Base-by-base conservation (phyloP, 2,329 filamentous ascomycete species). In the Talaromyces piceae region DNA sequence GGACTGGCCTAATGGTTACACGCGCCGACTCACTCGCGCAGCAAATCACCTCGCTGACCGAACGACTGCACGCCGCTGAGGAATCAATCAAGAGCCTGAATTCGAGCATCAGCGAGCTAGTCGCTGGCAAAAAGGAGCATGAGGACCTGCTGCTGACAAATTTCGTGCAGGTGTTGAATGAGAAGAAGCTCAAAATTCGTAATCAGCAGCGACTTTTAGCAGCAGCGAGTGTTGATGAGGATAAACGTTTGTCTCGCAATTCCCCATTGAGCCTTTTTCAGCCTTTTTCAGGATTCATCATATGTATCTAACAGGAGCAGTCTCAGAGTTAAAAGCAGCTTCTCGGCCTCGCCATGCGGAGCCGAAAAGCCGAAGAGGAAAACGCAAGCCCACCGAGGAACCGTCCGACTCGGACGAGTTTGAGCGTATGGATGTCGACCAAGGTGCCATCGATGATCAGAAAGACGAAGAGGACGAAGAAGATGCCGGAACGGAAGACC, bases 101-200 rank as follows among this genome's bases (percentile, higher is more conserved):
- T 51, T 63, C 69, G 23, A 78, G 83, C 58, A 69, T 84, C 7
- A 71, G 81, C 27, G 77, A 81, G 47, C 71, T 84, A n/a, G 71
- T 80, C 54, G 67, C 70, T 52, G 74, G 76, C 1, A 84, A 83
- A 58, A 67, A 68, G 54, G 73, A 77, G 47, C 75, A 83, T 53
- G 80, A 84, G 56, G 70, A 75, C 16, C 73, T 76, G 43, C 65
- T 84, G 56, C 63, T 84, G n/a, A 69, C 72, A 50, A 81, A 81
- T 59, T 83, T 82, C 54, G 73, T 73, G 49, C 72, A 75, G 45
- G 59, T 84, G 22, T 66, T 84, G 7, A 84, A 84, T 52, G 75
- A 78, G 55, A 84, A 84, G 66, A 84, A 84, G 66, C 69, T 80
- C 5, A 84, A 84, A 61, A 83, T 84, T 45, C 68, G 81, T 46